Base-by-base conservation (phyloP, 805 yeast genomes). In the Brettanomyces naardenensis region DNA sequence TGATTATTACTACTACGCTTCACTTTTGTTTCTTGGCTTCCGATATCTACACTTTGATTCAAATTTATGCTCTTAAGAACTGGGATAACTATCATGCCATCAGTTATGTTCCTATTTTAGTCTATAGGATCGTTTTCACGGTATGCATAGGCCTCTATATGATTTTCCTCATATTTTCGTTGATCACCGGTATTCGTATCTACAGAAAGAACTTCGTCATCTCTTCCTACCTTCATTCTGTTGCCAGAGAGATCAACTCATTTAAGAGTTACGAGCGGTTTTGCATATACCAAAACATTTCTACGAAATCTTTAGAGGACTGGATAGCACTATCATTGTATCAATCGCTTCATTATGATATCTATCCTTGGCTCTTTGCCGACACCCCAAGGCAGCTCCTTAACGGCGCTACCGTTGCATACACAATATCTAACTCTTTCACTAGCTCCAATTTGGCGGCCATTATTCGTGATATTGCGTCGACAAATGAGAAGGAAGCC, bases 371-470 rank as follows among this genome's bases (percentile, higher is more conserved):
- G 46, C 49, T 86, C 7, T 62, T 84, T 32, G 88, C 95, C 0
- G 95, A 87, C 47, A 70, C 88, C 14, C 96, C 96, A 19, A 75
- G 96, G 59, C 95, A 87, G 59, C 79, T 84, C 1, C 73, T 87
- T 44, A 87, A 87, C 53, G 82, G 88, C 20, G 63, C 83, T 47
- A 85, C 96, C 7, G 65, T 64, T 45, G 75, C 75, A 39, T 75
- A 71, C 28, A 63, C 76, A 1, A 62, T 67, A 25, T 71, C 72
- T 13, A 69, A 64, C 36, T 44, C 55, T 28, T 63, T 65, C 44
- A 64, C 68, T 37, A 48, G 54, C 13, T 44, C 51, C 19, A 50
- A 59, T 36, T 67, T 69, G 41, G 62, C 70, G 27, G 45, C 54
- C 6, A 74, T 78, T 31, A 69, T 86, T 33, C 63, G 65, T 44